These are phyloP conservation scores for Terfezia boudieri DNA, from an alignment of 495 filamentous ascomycete genomes.

Conservation along the genomic window DNA sequence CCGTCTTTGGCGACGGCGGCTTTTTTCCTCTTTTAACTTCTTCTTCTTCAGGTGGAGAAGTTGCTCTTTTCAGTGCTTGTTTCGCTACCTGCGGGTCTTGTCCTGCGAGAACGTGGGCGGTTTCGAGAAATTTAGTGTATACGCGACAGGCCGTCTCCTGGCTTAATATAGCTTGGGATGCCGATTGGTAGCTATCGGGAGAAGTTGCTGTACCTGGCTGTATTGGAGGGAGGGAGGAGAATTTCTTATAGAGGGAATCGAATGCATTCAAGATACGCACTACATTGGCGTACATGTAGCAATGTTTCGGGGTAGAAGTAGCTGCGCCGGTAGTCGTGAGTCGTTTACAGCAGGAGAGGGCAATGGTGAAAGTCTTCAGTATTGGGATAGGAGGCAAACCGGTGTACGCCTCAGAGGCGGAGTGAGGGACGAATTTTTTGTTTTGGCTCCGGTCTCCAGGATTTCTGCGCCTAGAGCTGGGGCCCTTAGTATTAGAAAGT, in stretches of 20 bases:
- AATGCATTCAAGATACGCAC: no score
- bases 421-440: neutral
- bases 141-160: no score
- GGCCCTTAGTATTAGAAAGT: neutral
- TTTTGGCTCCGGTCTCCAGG: neutral
- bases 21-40: neutral
- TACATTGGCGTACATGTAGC: no score
- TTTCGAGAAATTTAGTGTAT: neutral
- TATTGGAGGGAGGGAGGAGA: no score
- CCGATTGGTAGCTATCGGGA: no score
- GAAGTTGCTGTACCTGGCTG: no score
- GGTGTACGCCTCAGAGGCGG: neutral
- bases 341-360: slow-evolving; percentile 12
- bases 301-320: neutral
- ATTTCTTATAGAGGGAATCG: no score
- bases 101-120: neutral
- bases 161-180: no score
- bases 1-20: no score
- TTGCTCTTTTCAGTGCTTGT: neutral
- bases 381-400: neutral
- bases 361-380: neutral
- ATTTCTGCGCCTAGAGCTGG: neutral
- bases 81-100: neutral
- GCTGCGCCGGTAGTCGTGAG: slow-evolving; percentile 1
- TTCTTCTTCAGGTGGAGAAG: neutral